Conservation (phyloP, 1,284 basidiomycete genomes). For the Trametes hirsuta region DNA sequence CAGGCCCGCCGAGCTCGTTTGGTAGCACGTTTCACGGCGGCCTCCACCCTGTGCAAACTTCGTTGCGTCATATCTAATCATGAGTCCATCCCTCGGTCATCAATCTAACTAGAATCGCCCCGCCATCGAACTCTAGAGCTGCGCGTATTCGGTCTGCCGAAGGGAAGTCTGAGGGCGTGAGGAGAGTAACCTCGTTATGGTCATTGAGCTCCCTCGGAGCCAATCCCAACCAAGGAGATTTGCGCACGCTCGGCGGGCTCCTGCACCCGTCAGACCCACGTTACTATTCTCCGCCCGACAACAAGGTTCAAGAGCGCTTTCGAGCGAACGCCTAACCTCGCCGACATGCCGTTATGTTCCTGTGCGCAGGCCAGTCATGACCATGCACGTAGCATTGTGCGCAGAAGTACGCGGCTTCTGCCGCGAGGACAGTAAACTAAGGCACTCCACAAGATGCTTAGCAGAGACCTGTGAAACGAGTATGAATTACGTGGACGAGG, state of each 20-base stretch:
- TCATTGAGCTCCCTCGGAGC: constrained; percentile 19
- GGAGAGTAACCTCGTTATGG: constrained; percentile 28
- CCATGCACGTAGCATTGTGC: constrained; percentile 17
- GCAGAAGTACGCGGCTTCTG: constrained; percentile 17
- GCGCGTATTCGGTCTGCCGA: constrained; percentile 20
- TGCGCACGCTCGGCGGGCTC: constrained; percentile 16
- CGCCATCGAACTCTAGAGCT: constrained; percentile 25
- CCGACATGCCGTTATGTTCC: constrained; percentile 8
- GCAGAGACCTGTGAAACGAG: constrained; percentile 12
- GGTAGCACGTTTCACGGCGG: constrained; percentile 26
- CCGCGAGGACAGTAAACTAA: constrained; percentile 21
- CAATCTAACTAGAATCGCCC: constrained; percentile 26
- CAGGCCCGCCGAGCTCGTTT: constrained; percentile 23
- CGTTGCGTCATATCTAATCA: constrained; percentile 20
- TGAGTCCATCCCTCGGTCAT: constrained; percentile 23
- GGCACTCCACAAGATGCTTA: constrained; percentile 7
- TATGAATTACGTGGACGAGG: constrained; percentile 24
- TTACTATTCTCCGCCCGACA: constrained; percentile 23
- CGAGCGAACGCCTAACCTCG: constrained; percentile 13
- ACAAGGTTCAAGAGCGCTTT: constrained; percentile 11
- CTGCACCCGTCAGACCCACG: constrained; percentile 11
- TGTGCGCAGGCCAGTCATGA: constrained; percentile 11
- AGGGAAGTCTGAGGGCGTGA: constrained; percentile 22
- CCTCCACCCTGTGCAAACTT: constrained; percentile 7
- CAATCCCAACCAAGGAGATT: constrained; percentile 24